Evolutionary conservation across 1,284 basidiomycete species (phyloP).

Genomic region (Puccinia novopanici): DNA sequence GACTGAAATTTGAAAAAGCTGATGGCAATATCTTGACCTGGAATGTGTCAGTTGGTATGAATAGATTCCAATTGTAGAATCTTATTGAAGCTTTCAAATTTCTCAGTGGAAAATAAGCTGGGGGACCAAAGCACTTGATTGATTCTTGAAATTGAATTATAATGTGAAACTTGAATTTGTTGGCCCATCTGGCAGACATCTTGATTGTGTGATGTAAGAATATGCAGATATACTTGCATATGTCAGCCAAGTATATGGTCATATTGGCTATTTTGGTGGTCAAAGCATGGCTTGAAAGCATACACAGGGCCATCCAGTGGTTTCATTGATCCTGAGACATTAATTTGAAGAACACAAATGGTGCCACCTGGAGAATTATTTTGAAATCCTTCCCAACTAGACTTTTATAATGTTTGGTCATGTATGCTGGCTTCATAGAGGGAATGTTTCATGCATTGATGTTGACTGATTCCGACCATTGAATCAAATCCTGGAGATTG

Average conservation of each 20-base stretch:
- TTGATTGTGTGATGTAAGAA: conserved; percentile 57
- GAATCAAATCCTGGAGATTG: not conserved
- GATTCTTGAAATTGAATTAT: conserved; percentile 54
- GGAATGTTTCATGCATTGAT: conserved; percentile 53
- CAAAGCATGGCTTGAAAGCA: conserved; percentile 59
- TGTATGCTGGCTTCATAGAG: conserved; percentile 54
- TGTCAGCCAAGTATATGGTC: conserved; percentile 55
- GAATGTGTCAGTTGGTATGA: conserved; percentile 22
- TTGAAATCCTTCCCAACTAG: conserved; percentile 60
- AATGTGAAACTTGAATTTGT: conserved; percentile 61
- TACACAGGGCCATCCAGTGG: conserved; percentile 32
- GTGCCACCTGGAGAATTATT: conserved; percentile 54
- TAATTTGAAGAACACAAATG: conserved; percentile 12
- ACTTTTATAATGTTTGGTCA: conserved; percentile 58
- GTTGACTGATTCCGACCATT: conserved; percentile 58
- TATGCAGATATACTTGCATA: conserved; percentile 55
- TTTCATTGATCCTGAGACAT: not conserved
- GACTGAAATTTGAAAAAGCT: conserved; percentile 8
- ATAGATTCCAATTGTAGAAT: not conserved
- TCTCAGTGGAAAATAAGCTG: not conserved
- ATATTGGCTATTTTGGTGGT: conserved; percentile 59
- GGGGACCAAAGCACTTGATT: conserved; percentile 36
- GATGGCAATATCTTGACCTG: conserved; percentile 6
- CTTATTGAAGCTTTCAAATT: conserved; percentile 37
- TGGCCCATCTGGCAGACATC: conserved; percentile 60